Conservation (phyloP, 2,329 filamentous ascomycete species). For the Ophiocordyceps australis region DNA sequence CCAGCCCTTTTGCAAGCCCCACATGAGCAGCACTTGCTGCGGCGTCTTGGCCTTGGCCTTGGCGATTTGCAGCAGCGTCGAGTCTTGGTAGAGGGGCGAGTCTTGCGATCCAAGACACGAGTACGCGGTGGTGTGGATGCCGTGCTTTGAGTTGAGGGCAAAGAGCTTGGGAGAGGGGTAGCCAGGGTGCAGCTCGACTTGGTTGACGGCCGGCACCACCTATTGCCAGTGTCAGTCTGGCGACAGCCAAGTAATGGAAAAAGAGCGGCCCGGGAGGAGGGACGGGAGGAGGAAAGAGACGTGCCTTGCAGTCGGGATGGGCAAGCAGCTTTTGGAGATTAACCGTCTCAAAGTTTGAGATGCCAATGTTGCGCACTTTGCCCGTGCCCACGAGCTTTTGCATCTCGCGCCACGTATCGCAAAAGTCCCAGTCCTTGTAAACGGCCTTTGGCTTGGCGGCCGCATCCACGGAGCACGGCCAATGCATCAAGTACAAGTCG, state of each 20-base stretch:
- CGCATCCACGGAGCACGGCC: constrained; percentile 47
- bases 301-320: constrained; percentile 48
- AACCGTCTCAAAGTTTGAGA: constrained; percentile 71
- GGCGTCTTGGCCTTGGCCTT: constrained; percentile 47
- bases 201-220: constrained; percentile 57
- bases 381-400: constrained; percentile 50
- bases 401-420: constrained; percentile 65
- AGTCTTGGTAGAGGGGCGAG: constrained; percentile 51
- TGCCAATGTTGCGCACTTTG: constrained; percentile 65
- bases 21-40: constrained; percentile 62
- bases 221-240: too few relatives aligned
- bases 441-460: constrained; percentile 47
- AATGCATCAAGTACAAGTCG: constrained; percentile 57
- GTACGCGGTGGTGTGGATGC: constrained; percentile 59
- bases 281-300: too few relatives aligned
- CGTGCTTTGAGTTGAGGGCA: constrained; percentile 52
- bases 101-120: constrained; percentile 55
- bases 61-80: constrained; percentile 42
- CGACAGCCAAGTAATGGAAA: too few relatives aligned
- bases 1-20: constrained; percentile 67
- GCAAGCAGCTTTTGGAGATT: constrained; percentile 64
- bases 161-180: constrained; percentile 68
- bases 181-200: constrained; percentile 67
- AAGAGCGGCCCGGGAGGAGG: too few relatives aligned
- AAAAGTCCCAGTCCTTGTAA: constrained; percentile 62